Percentiles rank a stretch among this genome's conserved stretches.
These are phyloP conservation scores for Hemileccinum impolitum DNA, from an alignment of 768 basidiomycete species.

Conservation along the genomic window DNA sequence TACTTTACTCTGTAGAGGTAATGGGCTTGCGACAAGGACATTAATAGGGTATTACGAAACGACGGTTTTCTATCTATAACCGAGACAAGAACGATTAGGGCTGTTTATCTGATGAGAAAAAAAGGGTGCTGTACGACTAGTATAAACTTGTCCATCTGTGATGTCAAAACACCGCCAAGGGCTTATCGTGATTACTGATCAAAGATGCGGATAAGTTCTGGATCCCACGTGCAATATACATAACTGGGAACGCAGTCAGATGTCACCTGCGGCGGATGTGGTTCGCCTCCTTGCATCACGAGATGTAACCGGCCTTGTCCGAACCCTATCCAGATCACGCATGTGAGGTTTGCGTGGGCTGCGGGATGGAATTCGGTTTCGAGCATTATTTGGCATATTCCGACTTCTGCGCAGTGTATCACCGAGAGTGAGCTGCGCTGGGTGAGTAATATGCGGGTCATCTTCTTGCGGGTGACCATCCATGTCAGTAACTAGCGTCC, in stretches of 20 bases:
- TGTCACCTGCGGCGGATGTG: constrained; percentile 32
- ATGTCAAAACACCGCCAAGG: constrained; percentile 1
- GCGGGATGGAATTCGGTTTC: constrained; percentile 13
- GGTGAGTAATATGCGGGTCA: constrained; percentile 1
- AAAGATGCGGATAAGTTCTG: constrained; percentile 3
- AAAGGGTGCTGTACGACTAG: constrained; percentile 4
- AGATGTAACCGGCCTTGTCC: constrained; percentile 21
- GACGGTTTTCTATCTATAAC: neutral
- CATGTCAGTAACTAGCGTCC: constrained; percentile 5
- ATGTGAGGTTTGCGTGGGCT: constrained; percentile 19
- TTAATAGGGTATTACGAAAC: constrained; percentile 8
- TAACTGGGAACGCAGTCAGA: constrained; percentile 14
- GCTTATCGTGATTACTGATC: constrained; percentile 10
- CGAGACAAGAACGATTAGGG: constrained; percentile 14
- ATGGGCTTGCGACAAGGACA: neutral
- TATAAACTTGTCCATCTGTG: constrained; percentile 1
- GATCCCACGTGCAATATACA: constrained; percentile 10
- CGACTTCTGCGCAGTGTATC: constrained; percentile 8
- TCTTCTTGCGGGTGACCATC: constrained; percentile 4
- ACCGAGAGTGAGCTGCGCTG: neutral
- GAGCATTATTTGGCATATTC: constrained; percentile 11
- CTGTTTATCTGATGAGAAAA: constrained; percentile 9
- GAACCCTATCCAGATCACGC: constrained; percentile 21
- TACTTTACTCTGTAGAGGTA: constrained; percentile 2
- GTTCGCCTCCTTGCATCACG: constrained; percentile 30